phyloP scores from a whole-genome alignment of 306 rosid genomes.

The Hylodesmum podocarpum region DNA sequence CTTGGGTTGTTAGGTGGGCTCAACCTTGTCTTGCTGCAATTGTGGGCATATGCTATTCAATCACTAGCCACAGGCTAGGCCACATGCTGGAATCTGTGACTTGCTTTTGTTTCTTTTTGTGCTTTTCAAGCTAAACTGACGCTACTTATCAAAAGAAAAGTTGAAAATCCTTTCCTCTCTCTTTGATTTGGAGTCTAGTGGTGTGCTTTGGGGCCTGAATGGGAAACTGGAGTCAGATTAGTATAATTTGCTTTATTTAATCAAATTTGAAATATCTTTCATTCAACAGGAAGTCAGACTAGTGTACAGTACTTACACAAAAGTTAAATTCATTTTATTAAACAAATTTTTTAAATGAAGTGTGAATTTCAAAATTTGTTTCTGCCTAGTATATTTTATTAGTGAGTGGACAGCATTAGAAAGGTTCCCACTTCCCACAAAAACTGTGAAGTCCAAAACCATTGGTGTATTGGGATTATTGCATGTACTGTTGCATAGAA shows the following conservation, averaged over 20 bases:
- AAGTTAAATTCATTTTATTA: background rate
- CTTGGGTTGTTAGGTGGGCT: constrained; percentile 61
- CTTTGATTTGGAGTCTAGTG: background rate
- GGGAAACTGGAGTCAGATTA: background rate
- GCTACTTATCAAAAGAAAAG: constrained; percentile 34
- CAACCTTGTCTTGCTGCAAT: constrained; percentile 58
- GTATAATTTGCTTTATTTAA: background rate
- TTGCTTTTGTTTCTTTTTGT: constrained; percentile 45
- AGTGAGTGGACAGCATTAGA: constrained; percentile 34
- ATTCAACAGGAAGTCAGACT: constrained; percentile 28
- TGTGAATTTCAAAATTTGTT: background rate
- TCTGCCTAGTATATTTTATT: background rate
- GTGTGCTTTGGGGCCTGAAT: constrained; percentile 14
- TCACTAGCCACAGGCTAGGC: constrained; percentile 33
- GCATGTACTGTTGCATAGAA: background rate
- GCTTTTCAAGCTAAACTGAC: constrained; percentile 41
- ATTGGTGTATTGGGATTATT: constrained; percentile 26
- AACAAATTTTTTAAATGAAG: background rate
- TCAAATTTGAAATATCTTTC: background rate
- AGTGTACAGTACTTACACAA: background rate
- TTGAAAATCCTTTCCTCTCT: constrained; percentile 1
- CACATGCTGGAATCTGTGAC: constrained; percentile 50
- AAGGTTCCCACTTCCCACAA: constrained; percentile 26
- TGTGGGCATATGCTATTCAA: constrained; percentile 48
- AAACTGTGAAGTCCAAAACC: constrained; percentile 35